A percentile compares a stretch with the other conserved stretches of the same genome.
phyloP scores from a whole-genome alignment of 2,329 filamentous ascomycete genomes.

The Pseudopyrenochaeta lycopersici region DNA sequence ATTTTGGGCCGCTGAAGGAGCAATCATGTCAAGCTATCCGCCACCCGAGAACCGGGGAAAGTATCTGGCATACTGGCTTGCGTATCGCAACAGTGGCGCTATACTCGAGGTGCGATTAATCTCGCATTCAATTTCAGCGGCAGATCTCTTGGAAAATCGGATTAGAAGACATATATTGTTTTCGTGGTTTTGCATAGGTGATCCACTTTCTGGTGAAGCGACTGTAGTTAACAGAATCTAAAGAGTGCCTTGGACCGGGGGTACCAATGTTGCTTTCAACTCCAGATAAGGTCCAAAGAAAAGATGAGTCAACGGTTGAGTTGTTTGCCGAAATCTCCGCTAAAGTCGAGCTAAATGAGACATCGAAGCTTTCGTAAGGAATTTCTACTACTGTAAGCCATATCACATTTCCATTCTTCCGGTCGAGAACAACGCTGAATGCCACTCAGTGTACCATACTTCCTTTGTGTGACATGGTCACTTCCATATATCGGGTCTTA shows the following conservation, averaged over 20 bases:
- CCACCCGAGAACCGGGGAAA: conserved; percentile 21
- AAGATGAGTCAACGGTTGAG: conserved; percentile 19
- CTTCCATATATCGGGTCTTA: conserved; percentile 26
- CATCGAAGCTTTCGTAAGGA: conserved; percentile 15
- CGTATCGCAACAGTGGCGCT: conserved; percentile 24
- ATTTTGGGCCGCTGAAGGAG: conserved; percentile 38
- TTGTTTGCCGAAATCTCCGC: conserved; percentile 6
- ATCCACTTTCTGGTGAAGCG: neutral
- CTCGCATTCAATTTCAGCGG: conserved; percentile 31
- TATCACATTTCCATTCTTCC: too few species aligned
- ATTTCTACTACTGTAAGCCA: conserved; percentile 5
- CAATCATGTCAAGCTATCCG: conserved; percentile 35
- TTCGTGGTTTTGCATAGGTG: conserved; percentile 35
- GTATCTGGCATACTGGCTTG: conserved; percentile 24
- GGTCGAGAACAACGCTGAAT: neutral
- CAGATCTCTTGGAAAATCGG: conserved; percentile 27
- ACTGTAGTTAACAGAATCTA: neutral
- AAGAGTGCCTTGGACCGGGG: conserved; percentile 20
- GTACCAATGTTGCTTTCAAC: conserved; percentile 23
- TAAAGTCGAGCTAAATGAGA: conserved; percentile 16
- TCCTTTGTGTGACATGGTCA: conserved; percentile 31
- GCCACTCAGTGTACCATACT: conserved; percentile 22
- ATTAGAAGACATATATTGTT: conserved; percentile 37
- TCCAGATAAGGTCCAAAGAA: conserved; percentile 22
- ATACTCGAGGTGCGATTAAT: conserved; percentile 23